These are phyloP conservation scores for Musa beccarii DNA, from an alignment of 176 grass and related monocot genomes.

Conservation along the genomic window DNA sequence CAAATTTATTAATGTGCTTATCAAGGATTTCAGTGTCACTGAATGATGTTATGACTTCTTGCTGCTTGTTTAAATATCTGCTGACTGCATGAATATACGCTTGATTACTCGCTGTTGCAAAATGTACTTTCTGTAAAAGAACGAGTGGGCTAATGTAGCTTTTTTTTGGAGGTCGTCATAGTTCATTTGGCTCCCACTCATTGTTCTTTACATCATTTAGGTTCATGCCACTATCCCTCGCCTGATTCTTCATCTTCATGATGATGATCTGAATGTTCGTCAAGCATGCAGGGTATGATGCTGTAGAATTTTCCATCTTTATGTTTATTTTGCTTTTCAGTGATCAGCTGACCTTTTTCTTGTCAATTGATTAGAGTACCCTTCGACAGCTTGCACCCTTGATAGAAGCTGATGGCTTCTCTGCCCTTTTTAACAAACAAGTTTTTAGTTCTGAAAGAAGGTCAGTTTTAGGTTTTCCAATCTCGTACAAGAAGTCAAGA, in stretches of 20 bases:
- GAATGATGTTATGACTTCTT: no score
- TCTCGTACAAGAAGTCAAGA: background rate
- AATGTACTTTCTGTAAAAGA: background rate
- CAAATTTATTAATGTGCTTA: no score
- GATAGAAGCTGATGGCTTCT: slow-evolving; percentile 73
- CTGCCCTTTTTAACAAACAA: slow-evolving; percentile 58
- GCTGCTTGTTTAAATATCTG: no score
- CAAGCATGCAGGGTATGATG: slow-evolving; percentile 58
- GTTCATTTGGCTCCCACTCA: background rate
- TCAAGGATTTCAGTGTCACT: no score
- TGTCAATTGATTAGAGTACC: slow-evolving; percentile 52
- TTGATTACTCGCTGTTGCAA: no score
- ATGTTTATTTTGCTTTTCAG: slow-evolving; percentile 9
- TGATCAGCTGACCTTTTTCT: background rate
- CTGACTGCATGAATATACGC: no score
- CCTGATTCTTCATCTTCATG: slow-evolving; percentile 52
- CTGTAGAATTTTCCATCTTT: background rate
- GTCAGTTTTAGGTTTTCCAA: slow-evolving; percentile 42
- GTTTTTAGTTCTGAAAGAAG: slow-evolving; percentile 82
- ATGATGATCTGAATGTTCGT: slow-evolving; percentile 51
- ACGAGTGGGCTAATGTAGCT: background rate
- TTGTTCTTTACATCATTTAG: slow-evolving; percentile 14
- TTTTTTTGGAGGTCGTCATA: background rate
- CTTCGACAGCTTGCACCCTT: slow-evolving; percentile 64
- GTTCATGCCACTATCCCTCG: slow-evolving; percentile 42